Evolutionary conservation across 139 green algal genomes (phyloP), one percentile per base, ranked within the genome.

Genomic region (Closterium sp.): DNA sequence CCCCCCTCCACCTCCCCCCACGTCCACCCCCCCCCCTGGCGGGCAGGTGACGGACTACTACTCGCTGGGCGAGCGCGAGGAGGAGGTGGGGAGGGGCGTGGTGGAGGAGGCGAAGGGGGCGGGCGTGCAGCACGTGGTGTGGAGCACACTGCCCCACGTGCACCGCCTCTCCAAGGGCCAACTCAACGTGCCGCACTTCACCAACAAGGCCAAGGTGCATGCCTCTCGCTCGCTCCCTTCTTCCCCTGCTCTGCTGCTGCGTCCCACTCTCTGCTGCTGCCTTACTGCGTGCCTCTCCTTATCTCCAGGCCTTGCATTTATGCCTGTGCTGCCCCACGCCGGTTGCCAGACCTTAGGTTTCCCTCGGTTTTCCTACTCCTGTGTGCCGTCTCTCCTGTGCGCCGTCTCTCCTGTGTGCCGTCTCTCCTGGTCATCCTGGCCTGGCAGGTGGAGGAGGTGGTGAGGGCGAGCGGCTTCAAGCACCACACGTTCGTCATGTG

Each of bases 401-500:
- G 38, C 38, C 38, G 38, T 50, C 62, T 19, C 62, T 62, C 42
- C 42, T 7, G 5, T 24, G 19, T 79, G 62, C 19, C 62, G 2
- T 79, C 11, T 24, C 45, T 86, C 45, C 29, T 9, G n/a, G n/a
- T n/a, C n/a, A n/a, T 24, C 9, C 27, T 19, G 1, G 88, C 28
- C 2, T 10, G 29, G 31, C 89, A 92, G 89, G 89, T 92, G 84
- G 89, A 92, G 62, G 29, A 34, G 50, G 85, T 70, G 84, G 85
- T 92, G 32, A 29, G 62, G 32, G 29, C 10, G 21, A n/a, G 31
- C 11, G 62, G 31, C 7, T 92, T 92, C 89, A 31, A 90, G 62
- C 38, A 92, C 89, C 62, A 92, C 89, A 92, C 89, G 22, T 92
- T 92, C 62, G 31, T 92, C 30, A 70, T 92, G 32, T 70, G 32